A percentile compares a stretch with the other conserved stretches of the same genome.
Evolutionary conservation across 371 early-diverging fungal genomes (phyloP).

Genomic region (Mucor saturninus): DNA sequence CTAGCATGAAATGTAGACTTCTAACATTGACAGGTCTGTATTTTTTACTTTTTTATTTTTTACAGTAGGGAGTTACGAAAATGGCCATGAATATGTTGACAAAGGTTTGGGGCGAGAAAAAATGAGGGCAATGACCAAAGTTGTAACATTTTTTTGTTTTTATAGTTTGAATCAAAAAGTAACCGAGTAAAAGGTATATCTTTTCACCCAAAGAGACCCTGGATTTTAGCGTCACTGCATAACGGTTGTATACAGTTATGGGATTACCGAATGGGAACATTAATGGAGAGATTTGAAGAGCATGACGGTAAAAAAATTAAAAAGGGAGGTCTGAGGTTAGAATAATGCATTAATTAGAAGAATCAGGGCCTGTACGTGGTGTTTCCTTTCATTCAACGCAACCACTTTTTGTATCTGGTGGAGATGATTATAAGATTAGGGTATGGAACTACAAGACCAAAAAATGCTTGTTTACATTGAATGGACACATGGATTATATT

Average conservation of each 20-base stretch:
- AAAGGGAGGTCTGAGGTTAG: neutral
- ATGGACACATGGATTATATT: constrained; percentile 99
- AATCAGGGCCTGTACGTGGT: constrained; percentile 95
- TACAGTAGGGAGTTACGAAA: neutral
- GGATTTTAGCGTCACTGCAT: constrained; percentile 97
- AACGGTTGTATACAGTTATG: constrained; percentile 98
- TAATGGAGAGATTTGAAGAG: constrained; percentile 96
- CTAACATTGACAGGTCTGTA: no score
- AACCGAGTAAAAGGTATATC: constrained; percentile 97
- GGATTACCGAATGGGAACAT: constrained; percentile 98
- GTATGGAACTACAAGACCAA: constrained; percentile 99
- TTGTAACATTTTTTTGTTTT: neutral
- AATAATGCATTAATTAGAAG: neutral
- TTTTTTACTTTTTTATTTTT: no score
- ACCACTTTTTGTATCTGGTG: constrained; percentile 98
- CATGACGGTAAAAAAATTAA: constrained; percentile 84
- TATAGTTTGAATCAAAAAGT: constrained; percentile 95
- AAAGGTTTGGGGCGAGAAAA: neutral
- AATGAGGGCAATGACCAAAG: neutral
- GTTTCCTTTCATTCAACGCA: constrained; percentile 98
- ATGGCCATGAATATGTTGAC: constrained; percentile 1
- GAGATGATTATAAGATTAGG: constrained; percentile 99
- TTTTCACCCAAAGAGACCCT: constrained; percentile 98
- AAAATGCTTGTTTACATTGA: constrained; percentile 93
- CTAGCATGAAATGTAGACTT: no score